phyloP scores from a whole-genome alignment of 345 rosid species.

The Salix exigua region DNA sequence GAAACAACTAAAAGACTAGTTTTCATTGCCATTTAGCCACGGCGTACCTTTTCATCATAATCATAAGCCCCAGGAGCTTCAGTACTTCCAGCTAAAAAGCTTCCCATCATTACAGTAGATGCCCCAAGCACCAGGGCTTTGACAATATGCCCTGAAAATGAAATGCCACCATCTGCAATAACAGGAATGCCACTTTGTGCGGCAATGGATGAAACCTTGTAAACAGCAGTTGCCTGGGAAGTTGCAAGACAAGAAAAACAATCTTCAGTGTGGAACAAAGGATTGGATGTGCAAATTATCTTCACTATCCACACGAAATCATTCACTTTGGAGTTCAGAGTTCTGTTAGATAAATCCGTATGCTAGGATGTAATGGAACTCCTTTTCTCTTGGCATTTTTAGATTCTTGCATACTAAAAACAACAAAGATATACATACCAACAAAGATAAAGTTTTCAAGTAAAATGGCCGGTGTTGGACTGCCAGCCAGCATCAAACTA shows the following conservation, averaged over 20 bases:
- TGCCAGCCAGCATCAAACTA: no score
- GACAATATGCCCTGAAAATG: slow-evolving; percentile 92
- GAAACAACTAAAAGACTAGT: neutral
- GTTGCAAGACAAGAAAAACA: neutral
- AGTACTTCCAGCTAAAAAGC: slow-evolving; percentile 87
- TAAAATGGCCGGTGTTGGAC: neutral
- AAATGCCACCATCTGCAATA: slow-evolving; percentile 96
- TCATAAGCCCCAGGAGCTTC: slow-evolving; percentile 83
- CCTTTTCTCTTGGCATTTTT: neutral
- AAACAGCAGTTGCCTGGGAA: slow-evolving; percentile 88
- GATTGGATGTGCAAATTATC: neutral
- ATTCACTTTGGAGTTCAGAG: neutral
- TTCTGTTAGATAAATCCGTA: neutral
- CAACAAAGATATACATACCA: neutral
- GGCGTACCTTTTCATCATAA: slow-evolving; percentile 41
- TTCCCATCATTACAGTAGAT: slow-evolving; percentile 96
- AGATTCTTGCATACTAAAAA: neutral
- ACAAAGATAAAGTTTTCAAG: neutral
- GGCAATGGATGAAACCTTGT: slow-evolving; percentile 80
- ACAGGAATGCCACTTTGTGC: slow-evolving; percentile 71
- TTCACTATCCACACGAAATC: neutral
- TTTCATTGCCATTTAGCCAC: neutral
- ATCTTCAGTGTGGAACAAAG: neutral
- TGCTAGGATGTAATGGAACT: neutral
- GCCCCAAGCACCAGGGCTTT: slow-evolving; percentile 88